Evolutionary conservation across 202 grass and related monocot species (phyloP).

Genomic region (Schoenoplectus tabernaemontani): DNA sequence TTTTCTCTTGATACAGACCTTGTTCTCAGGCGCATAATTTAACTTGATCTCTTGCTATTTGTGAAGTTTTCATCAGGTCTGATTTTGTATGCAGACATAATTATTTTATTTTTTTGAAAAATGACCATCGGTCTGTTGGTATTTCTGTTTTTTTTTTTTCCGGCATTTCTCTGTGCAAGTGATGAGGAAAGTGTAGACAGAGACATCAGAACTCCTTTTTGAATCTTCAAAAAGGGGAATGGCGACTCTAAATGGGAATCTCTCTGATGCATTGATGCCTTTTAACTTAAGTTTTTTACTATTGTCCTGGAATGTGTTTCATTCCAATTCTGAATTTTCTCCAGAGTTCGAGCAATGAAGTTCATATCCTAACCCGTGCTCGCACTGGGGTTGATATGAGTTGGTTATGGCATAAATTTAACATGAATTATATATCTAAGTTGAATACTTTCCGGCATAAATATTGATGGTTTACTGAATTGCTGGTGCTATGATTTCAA

Average conservation of each 20-base stretch:
- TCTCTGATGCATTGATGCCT: slow-evolving; percentile 12
- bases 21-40: background rate
- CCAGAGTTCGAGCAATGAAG: no score
- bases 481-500: no score
- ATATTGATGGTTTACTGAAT: no score
- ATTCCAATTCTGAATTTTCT: no score
- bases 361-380: no score
- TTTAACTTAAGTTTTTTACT: background rate
- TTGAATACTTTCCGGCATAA: no score
- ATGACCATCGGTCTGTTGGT: background rate
- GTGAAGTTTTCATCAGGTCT: background rate
- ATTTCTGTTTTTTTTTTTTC: background rate
- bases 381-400: no score
- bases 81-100: background rate
- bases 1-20: background rate
- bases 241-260: slow-evolving; percentile 20
- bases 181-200: slow-evolving; percentile 16
- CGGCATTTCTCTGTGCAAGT: background rate
- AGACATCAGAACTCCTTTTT: slow-evolving; percentile 10
- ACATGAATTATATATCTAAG: no score
- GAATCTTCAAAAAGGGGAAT: background rate
- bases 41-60: background rate
- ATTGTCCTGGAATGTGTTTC: background rate
- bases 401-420: no score
- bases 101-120: background rate